phyloP scores from a whole-genome alignment of 2,329 filamentous ascomycete genomes.

The Ophiobolus disseminans region DNA sequence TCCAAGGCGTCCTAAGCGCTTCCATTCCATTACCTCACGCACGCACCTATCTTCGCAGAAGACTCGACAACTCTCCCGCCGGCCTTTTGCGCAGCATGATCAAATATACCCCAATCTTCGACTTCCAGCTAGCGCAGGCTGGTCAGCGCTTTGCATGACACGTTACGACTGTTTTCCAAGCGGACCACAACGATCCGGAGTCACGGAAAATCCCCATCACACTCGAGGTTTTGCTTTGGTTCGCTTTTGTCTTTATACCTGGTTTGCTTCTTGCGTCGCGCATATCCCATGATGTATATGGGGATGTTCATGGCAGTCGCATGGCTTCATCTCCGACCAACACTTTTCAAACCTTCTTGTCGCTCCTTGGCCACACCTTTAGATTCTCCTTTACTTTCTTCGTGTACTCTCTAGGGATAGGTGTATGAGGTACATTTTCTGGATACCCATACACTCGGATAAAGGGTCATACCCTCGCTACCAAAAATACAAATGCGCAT shows the following conservation, averaged over 20 bases:
- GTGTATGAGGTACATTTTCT: slow-evolving; percentile 18
- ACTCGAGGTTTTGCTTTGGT: slow-evolving; percentile 18
- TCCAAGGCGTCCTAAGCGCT: slow-evolving; percentile 30
- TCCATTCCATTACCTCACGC: slow-evolving; percentile 9
- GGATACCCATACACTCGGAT: slow-evolving; percentile 21
- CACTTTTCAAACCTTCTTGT: slow-evolving; percentile 32
- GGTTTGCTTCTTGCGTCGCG: slow-evolving; percentile 5
- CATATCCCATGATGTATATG: slow-evolving; percentile 32
- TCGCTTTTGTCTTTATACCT: slow-evolving; percentile 13
- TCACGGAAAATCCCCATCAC: background rate
- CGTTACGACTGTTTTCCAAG: slow-evolving; percentile 36
- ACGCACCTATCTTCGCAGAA: background rate
- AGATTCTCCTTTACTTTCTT: slow-evolving; percentile 16
- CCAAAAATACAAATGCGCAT: background rate
- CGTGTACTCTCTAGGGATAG: slow-evolving; percentile 37
- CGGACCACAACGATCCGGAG: background rate
- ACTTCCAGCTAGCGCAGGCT: slow-evolving; percentile 47
- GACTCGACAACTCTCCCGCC: slow-evolving; percentile 17
- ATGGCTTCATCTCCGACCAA: too few species aligned
- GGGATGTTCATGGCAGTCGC: slow-evolving; percentile 14
- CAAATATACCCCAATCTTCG: slow-evolving; percentile 39
- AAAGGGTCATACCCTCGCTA: too few species aligned
- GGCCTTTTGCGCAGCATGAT: slow-evolving; percentile 30
- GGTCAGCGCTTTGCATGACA: slow-evolving; percentile 52
- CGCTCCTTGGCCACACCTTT: slow-evolving; percentile 28